Conservation (phyloP, 2,329 filamentous ascomycete genomes). For the Berkeleyomyces basicola region DNA sequence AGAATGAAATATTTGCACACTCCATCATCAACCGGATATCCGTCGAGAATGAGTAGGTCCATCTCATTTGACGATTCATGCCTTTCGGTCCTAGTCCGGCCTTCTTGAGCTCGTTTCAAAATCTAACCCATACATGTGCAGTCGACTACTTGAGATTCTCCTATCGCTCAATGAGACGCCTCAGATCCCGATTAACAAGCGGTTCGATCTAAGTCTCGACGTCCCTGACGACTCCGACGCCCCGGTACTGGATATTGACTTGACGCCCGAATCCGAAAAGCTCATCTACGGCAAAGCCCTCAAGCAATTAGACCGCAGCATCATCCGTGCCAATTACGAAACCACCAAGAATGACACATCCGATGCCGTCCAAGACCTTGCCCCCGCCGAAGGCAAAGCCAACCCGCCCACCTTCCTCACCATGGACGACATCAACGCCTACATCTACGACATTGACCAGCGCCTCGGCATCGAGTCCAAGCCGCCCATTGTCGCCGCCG, state of each 20-base stretch:
- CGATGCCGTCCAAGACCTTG: slow-evolving; percentile 32
- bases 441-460: slow-evolving; percentile 48
- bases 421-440: slow-evolving; percentile 56
- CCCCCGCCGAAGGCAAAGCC: slow-evolving; percentile 32
- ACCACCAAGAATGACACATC: slow-evolving; percentile 49
- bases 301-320: slow-evolving; percentile 32
- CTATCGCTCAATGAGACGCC: slow-evolving; percentile 75
- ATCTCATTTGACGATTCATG: not conserved
- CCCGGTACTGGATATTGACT: slow-evolving; percentile 20
- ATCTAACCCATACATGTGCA: slow-evolving; percentile 24
- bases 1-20: slow-evolving; percentile 63
- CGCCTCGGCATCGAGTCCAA: slow-evolving; percentile 28
- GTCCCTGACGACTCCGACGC: slow-evolving; percentile 27
- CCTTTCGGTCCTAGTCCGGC: not conserved
- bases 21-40: slow-evolving; percentile 69
- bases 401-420: slow-evolving; percentile 51
- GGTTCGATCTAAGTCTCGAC: slow-evolving; percentile 50
- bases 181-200: slow-evolving; percentile 58
- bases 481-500: slow-evolving; percentile 35
- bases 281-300: slow-evolving; percentile 31
- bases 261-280: slow-evolving; percentile 24
- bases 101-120: not conserved
- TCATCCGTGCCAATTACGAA: slow-evolving; percentile 34
- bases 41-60: slow-evolving; percentile 75
- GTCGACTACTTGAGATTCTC: slow-evolving; percentile 74